These are phyloP conservation scores for Colletotrichum falcatum DNA, from an alignment of 2,329 filamentous ascomycete species.

Conservation along the genomic window DNA sequence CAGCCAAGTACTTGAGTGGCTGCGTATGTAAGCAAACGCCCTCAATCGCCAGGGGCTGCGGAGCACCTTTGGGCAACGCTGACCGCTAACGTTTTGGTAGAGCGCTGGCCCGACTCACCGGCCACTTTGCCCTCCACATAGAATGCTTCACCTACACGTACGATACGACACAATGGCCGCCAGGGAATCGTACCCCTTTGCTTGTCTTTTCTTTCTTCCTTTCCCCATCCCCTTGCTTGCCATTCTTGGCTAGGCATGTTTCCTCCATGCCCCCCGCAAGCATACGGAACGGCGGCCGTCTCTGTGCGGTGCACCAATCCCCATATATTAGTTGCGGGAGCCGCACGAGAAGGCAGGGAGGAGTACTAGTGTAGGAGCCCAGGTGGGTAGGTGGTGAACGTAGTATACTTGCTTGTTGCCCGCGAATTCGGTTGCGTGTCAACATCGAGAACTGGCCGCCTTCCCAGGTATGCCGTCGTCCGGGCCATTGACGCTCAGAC, in stretches of 20 bases:
- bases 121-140: constrained; percentile 1
- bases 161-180: constrained; percentile 9
- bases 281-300: constrained; percentile 4
- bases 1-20: neutral
- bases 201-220: neutral
- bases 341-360: neutral
- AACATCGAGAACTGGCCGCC: constrained; percentile 2
- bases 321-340: neutral
- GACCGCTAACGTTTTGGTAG: constrained; percentile 13
- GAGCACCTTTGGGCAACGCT: constrained; percentile 23
- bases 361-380: neutral
- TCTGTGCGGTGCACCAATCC: neutral
- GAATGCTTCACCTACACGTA: constrained; percentile 9
- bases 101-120: constrained; percentile 15
- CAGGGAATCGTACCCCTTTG: constrained; percentile 1
- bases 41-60: neutral
- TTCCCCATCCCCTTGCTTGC: neutral
- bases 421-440: neutral
- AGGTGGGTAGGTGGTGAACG: no score
- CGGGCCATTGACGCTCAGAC: constrained; percentile 11
- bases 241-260: neutral
- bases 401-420: neutral
- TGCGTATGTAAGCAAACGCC: neutral
- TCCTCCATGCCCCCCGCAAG: neutral
- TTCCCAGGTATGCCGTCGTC: neutral